A percentile compares a stretch with the other conserved stretches of the same genome.
Conservation (phyloP, 495 filamentous ascomycete species). For the Penicillium salamii region DNA sequence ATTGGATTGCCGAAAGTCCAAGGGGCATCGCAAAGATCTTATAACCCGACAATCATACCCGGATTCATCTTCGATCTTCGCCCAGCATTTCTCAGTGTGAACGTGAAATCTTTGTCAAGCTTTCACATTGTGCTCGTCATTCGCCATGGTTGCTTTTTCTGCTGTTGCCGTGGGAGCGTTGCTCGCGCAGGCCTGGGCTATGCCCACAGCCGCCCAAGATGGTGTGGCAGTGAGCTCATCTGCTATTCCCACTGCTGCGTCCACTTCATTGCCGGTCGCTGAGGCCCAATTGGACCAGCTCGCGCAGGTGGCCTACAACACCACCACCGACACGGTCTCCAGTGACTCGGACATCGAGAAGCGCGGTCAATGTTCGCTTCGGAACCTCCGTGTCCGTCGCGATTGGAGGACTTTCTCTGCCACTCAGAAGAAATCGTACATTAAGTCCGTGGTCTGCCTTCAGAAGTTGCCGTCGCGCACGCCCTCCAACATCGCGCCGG, state of each 20-base stretch:
- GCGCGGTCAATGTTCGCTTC: slow-evolving; percentile 46
- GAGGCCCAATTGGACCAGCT: slow-evolving; percentile 18
- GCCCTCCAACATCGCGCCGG: slow-evolving; percentile 36
- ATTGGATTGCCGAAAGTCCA: no score
- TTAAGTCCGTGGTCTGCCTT: slow-evolving; percentile 63
- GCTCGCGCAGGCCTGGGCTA: slow-evolving; percentile 8
- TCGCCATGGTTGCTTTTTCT: slow-evolving; percentile 15
- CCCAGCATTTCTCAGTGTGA: background rate
- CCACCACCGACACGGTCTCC: slow-evolving; percentile 9
- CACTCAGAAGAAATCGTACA: slow-evolving; percentile 54
- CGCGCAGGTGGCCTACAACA: slow-evolving; percentile 15
- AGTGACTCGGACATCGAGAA: slow-evolving; percentile 16
- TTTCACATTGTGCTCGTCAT: background rate
- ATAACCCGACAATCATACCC: slow-evolving; percentile 1
- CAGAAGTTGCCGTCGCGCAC: slow-evolving; percentile 48
- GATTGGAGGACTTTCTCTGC: slow-evolving; percentile 42
- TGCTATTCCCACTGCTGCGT: slow-evolving; percentile 12
- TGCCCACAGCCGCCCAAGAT: slow-evolving; percentile 3
- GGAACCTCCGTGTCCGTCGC: slow-evolving; percentile 45
- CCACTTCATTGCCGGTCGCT: slow-evolving; percentile 17
- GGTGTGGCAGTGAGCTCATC: background rate
- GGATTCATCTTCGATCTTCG: background rate
- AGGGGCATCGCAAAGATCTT: background rate
- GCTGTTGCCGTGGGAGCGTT: slow-evolving; percentile 11
- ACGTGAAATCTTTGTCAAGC: background rate